Base-by-base conservation (phyloP, 2,329 filamentous ascomycete species). In the Sporothrix schenckii region DNA sequence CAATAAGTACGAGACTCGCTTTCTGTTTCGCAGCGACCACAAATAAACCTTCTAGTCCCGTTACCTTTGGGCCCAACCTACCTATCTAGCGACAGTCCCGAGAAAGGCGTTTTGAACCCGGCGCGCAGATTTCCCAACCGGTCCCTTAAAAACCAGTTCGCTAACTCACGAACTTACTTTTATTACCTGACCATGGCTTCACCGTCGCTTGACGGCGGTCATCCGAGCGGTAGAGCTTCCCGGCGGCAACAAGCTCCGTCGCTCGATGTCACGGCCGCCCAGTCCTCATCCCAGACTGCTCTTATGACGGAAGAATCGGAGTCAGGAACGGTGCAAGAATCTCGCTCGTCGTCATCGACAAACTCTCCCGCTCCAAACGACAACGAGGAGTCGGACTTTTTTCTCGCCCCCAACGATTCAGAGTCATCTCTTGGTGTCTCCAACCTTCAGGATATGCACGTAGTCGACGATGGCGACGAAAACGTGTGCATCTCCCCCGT, bases 351-450 rank as follows among this genome's bases (percentile, higher is more conserved):
- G 3, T 92, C 90, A 6, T 91, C 91, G 9, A 91, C 89, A 71
- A 92, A 90, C 77, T 93, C 91, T 1, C 91, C 91, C 58, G 88
- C 86, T 67, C 88, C 91, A 68, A 88, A 88, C 78, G 91, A 93
- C 77, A 93, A 96, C 80, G 91, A 94, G 77, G 94, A 97, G 81
- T 97, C 93, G 75, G 94, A 97, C 81, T 97, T 95, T 80, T 95
- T 95, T 80, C 90, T 91, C 78, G 87, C 86, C 70, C 90, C 91
- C 76, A 97, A 97, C 82, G 94, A 97, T 81, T 97, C 94, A 4
- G 88, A 95, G 79, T 97, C 94, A 0, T 97, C 94, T 0, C 86
- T 97, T 70, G 93, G 93, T 68, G 88, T 93, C 47, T 91, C 91
- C 60, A 91, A 91, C 72, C 86, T 93, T 71, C 89, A 89, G 77